Evolutionary conservation across 805 yeast species (phyloP), one percentile per base, ranked within the genome.

Genomic region (Saccharomyces cerevisiae): DNA sequence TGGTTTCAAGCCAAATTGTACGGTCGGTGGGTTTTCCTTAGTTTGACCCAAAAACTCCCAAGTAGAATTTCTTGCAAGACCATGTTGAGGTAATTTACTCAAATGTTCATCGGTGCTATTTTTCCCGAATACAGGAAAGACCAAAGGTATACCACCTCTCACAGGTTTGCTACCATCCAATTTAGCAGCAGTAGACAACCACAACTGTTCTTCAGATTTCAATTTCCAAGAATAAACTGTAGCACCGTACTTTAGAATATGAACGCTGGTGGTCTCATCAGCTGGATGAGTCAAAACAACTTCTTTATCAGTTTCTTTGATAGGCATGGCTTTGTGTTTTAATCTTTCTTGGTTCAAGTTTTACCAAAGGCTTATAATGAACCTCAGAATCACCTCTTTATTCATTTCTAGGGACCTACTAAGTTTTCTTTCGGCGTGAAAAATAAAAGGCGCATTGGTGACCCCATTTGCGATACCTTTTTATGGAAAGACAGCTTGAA

Each of bases 41-140:
- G 85, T 81, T 71, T 89, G 92, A 41, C 99, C 99, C 57, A 94
- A 76, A 62, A 91, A 88, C 70, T 94, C 97, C 99, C 99, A 94
- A 2, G 78, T 73, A 13, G 92, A 84, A 70, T 81, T 85, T 70
- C 99, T 79, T 21, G 96, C 99, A 73, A 94, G 87, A 1, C 99
- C 99, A 68, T 94, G 99, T 73, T 94, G 98, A 21, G 97, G 97
- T 59, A 94, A 79, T 36, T 78, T 69, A 51, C 75, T 76, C 43
- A 90, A 81, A 41, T 74, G 72, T 3, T 87, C 87, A 53, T 74
- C 77, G 6, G 79, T 76, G 31, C 77, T 75, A 59, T 83, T 70
- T 60, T 82, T 90, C 56, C 99, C 98, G 64, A 87, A 87, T 1
- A 85, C 88, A 2, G 99, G 99, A 78, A 94, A 94, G 8, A 92